Evolutionary conservation across 306 rosid species (phyloP).

Genomic region (Trifolium repens): DNA sequence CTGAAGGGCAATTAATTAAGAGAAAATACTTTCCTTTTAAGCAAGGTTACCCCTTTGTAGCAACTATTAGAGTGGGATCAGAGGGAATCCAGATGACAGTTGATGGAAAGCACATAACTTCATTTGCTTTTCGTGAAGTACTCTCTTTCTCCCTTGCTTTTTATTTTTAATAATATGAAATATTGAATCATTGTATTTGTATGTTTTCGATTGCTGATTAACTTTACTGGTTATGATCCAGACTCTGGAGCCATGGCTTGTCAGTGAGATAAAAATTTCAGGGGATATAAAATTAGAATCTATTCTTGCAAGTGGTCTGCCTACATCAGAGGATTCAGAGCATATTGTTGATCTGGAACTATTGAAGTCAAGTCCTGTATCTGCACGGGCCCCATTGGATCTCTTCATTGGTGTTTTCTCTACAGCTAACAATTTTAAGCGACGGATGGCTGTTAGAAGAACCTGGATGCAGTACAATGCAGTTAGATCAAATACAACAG

Average conservation of each 20-base stretch:
- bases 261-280: slow-evolving; percentile 71
- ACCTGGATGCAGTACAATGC: slow-evolving; percentile 99
- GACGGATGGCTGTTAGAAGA: slow-evolving; percentile 96
- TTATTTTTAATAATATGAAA: slow-evolving; percentile 5
- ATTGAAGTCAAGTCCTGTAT: slow-evolving; percentile 66
- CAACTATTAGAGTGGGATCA: slow-evolving; percentile 92
- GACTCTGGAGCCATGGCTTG: slow-evolving; percentile 99
- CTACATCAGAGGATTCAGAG: slow-evolving; percentile 96
- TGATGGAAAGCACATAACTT: slow-evolving; percentile 95
- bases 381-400: slow-evolving; percentile 59
- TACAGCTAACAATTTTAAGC: slow-evolving; percentile 95
- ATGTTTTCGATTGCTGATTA: slow-evolving; percentile 40
- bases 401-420: slow-evolving; percentile 96
- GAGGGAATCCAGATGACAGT: slow-evolving; percentile 99
- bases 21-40: slow-evolving; percentile 85
- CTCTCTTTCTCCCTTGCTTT: slow-evolving; percentile 29
- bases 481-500: slow-evolving; percentile 68
- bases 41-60: slow-evolving; percentile 94
- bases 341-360: slow-evolving; percentile 77
- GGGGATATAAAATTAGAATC: slow-evolving; percentile 90
- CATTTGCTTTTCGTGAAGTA: slow-evolving; percentile 95
- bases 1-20: slow-evolving; percentile 58
- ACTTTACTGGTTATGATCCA: slow-evolving; percentile 52
- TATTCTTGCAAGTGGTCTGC: slow-evolving; percentile 90
- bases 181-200: slow-evolving; percentile 23